Conservation (phyloP, 768 basidiomycete genomes). For the Lanmaoa rubissima region DNA sequence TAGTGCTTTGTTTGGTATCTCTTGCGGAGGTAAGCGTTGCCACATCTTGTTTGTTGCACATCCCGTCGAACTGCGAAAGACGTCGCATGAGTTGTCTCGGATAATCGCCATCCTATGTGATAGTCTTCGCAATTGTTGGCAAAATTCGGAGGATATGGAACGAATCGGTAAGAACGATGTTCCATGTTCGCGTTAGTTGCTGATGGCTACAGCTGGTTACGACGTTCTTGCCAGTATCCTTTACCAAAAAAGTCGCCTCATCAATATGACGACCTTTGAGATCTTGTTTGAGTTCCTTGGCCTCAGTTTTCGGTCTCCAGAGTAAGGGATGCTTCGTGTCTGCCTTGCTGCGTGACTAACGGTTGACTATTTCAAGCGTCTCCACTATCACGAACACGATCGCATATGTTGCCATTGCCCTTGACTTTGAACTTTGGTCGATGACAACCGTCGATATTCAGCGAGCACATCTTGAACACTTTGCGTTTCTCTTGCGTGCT, state of each 20-base stretch:
- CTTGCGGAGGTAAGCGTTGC: conserved; percentile 57
- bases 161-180: conserved; percentile 61
- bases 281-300: conserved; percentile 85
- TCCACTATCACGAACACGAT: conserved; percentile 82
- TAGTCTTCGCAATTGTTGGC: conserved; percentile 81
- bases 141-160: conserved; percentile 95
- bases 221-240: conserved; percentile 80
- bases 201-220: conserved; percentile 66
- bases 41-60: background rate
- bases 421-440: conserved; percentile 92
- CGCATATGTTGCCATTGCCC: conserved; percentile 79
- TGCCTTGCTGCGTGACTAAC: background rate
- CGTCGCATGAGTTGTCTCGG: conserved; percentile 71
- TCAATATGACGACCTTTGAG: conserved; percentile 81
- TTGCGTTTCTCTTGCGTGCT: conserved; percentile 64
- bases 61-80: conserved; percentile 39
- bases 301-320: conserved; percentile 75
- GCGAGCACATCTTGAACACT: conserved; percentile 76
- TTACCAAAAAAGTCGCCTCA: conserved; percentile 63
- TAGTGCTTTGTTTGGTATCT: conserved; percentile 72
- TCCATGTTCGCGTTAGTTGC: background rate
- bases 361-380: conserved; percentile 43
- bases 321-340: conserved; percentile 46
- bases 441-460: conserved; percentile 71
- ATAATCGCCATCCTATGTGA: conserved; percentile 73